These are phyloP conservation scores for Arthrobotrys megalospora DNA, from an alignment of 2,329 filamentous ascomycete genomes.

Conservation along the genomic window DNA sequence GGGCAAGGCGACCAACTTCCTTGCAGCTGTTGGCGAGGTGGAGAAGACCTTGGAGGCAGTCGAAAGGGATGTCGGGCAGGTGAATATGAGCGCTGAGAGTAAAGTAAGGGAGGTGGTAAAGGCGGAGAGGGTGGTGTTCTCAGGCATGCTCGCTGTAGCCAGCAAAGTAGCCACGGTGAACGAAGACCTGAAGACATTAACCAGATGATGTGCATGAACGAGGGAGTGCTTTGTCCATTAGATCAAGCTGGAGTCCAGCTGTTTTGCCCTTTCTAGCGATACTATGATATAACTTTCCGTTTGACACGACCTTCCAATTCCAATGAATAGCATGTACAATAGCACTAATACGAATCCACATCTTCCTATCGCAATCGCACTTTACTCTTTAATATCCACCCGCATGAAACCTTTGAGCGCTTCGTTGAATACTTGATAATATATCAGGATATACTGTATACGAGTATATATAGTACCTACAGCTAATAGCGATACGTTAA, in stretches of 20 bases:
- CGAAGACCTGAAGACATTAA: constrained; percentile 50
- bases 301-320: not conserved
- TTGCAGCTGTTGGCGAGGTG: constrained; percentile 70
- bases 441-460: no score
- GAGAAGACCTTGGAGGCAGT: constrained; percentile 71
- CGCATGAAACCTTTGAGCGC: no score
- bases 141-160: constrained; percentile 56
- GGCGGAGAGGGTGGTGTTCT: constrained; percentile 57
- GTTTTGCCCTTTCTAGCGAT: constrained; percentile 12
- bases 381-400: no score
- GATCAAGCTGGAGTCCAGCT: not conserved
- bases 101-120: constrained; percentile 69
- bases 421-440: no score
- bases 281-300: constrained; percentile 13
- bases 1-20: constrained; percentile 69
- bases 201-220: constrained; percentile 14
- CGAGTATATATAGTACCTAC: no score
- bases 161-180: constrained; percentile 55
- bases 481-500: no score
- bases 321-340: constrained; percentile 8
- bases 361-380: no score
- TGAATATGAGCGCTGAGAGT: constrained; percentile 67
- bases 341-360: not conserved
- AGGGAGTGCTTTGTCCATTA: not conserved
- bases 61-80: constrained; percentile 67